These are phyloP conservation scores for Boletus bicolor DNA, from an alignment of 768 basidiomycete genomes.

Conservation along the genomic window DNA sequence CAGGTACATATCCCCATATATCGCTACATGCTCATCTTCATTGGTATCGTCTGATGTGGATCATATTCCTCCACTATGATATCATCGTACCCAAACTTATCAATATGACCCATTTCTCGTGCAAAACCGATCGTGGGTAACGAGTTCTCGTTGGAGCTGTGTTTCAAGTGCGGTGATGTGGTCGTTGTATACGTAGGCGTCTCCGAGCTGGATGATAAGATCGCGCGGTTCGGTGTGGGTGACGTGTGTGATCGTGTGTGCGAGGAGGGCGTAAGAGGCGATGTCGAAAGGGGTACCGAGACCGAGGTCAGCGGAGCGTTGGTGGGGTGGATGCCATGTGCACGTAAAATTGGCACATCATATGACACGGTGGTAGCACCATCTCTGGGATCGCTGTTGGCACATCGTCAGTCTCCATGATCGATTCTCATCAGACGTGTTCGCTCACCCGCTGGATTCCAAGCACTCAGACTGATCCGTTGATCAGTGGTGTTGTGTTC, in stretches of 20 bases:
- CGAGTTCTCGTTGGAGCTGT: slow-evolving; percentile 72
- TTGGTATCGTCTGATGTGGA: no score
- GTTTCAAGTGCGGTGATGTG: slow-evolving; percentile 84
- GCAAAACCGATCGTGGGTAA: slow-evolving; percentile 82
- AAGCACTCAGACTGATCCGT: slow-evolving; percentile 91
- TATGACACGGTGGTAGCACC: slow-evolving; percentile 71
- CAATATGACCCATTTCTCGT: slow-evolving; percentile 66
- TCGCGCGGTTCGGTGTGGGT: slow-evolving; percentile 86
- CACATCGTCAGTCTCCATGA: neutral
- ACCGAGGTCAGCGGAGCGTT: no score
- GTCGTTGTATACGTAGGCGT: slow-evolving; percentile 94
- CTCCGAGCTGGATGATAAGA: slow-evolving; percentile 92
- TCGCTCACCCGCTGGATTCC: slow-evolving; percentile 90
- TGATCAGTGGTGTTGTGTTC: slow-evolving; percentile 90
- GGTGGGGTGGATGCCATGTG: no score
- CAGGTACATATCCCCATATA: slow-evolving; percentile 26
- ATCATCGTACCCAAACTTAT: slow-evolving; percentile 62
- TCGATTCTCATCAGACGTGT: neutral
- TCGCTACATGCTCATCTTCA: no score
- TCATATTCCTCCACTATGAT: no score
- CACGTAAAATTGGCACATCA: no score
- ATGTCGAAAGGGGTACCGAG: slow-evolving; percentile 75
- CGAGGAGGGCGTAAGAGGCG: slow-evolving; percentile 91
- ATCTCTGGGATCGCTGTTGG: slow-evolving; percentile 80
- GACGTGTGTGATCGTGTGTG: slow-evolving; percentile 95